A percentile compares a stretch with the other conserved stretches of the same genome.
Conservation (phyloP, 2,329 filamentous ascomycete species). For the Penicillium crustosum region DNA sequence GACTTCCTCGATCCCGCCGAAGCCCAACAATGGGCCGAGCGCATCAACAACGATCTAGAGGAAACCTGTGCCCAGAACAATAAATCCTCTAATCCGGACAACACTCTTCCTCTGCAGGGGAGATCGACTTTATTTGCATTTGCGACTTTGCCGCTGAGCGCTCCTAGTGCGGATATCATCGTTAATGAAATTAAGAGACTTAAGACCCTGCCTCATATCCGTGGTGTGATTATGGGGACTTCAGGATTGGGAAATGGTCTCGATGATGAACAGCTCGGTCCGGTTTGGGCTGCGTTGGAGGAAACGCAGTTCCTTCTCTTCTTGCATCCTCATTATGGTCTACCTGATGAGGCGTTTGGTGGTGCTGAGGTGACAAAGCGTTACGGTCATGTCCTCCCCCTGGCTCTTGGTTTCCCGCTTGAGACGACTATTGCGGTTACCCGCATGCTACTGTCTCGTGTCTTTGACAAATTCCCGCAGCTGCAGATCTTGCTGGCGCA, state of each 20-base stretch:
- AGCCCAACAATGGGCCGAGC: slow-evolving; percentile 62
- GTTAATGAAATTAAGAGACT: slow-evolving; percentile 63
- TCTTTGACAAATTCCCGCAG: slow-evolving; percentile 72
- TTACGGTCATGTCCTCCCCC: slow-evolving; percentile 83
- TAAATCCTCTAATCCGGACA: slow-evolving; percentile 20
- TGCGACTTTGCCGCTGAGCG: slow-evolving; percentile 75
- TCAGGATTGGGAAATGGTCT: slow-evolving; percentile 76
- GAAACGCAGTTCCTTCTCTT: slow-evolving; percentile 68
- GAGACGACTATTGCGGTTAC: slow-evolving; percentile 90
- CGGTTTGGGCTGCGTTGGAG: slow-evolving; percentile 70
- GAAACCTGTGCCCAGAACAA: slow-evolving; percentile 61
- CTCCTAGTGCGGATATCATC: slow-evolving; percentile 61
- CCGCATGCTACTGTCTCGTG: slow-evolving; percentile 80
- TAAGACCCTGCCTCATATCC: slow-evolving; percentile 62
- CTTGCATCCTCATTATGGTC: slow-evolving; percentile 87
- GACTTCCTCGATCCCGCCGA: slow-evolving; percentile 70
- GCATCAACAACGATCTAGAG: slow-evolving; percentile 77
- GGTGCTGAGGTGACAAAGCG: slow-evolving; percentile 66
- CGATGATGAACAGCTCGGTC: slow-evolving; percentile 72
- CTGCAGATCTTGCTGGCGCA: slow-evolving; percentile 80
- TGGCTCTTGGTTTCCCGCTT: slow-evolving; percentile 84
- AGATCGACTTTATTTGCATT: slow-evolving; percentile 77
- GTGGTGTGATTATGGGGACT: slow-evolving; percentile 87
- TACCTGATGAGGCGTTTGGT: slow-evolving; percentile 78
- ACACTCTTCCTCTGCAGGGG: slow-evolving; percentile 37